Evolutionary conservation across 371 early-diverging fungal genomes (phyloP), one percentile per base, ranked within the genome.

Genomic region (Batkoa obscura): DNA sequence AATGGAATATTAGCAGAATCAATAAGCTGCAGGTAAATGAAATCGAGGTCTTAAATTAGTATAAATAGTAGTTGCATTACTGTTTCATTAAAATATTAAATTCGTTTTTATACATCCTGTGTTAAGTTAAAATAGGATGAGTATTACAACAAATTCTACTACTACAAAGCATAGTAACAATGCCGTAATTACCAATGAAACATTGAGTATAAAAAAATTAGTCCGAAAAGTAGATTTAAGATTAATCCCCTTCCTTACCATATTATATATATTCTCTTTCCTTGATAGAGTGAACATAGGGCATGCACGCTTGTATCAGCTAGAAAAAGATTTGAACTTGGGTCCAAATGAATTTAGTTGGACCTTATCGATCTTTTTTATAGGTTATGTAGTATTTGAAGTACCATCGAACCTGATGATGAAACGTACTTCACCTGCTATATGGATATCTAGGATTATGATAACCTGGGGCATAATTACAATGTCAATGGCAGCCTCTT

Each of bases 401-500:
- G 65, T 83, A 39, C 83, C 81, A 1, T 74, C 78, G 13, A 81
- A 80, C 63, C 58, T 74, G 47, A 30, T 75, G 15, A 64, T 83
- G 17, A 80, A 85, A 50, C 64, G 59, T 2, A 58, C 81, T 43
- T 75, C 79, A 5, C 78, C 86, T 5, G 70, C 72, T 17, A 56
- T 61, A 35, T 83, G 85, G 90, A 77, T 90, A 46, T 77, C 86
- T 2, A 65, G 78, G 13, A 71, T 81, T n/a, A 75, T 78, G 62
- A 36, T 83, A 30, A 59, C 64, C 36, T 83, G 83, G 84, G 80
- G 78, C 12, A 33, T 72, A 12, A 38, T 67, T 42, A 68, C 68
- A 39, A 63, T 59, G 3, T 64, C 59, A 17, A 67, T 71, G 67
- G 73, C 71, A 2, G 64, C 67, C 12, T 58, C 58, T 31, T 59